Evolutionary conservation across 495 filamentous ascomycete species (phyloP).

Genomic region (Penicillium odoratum): DNA sequence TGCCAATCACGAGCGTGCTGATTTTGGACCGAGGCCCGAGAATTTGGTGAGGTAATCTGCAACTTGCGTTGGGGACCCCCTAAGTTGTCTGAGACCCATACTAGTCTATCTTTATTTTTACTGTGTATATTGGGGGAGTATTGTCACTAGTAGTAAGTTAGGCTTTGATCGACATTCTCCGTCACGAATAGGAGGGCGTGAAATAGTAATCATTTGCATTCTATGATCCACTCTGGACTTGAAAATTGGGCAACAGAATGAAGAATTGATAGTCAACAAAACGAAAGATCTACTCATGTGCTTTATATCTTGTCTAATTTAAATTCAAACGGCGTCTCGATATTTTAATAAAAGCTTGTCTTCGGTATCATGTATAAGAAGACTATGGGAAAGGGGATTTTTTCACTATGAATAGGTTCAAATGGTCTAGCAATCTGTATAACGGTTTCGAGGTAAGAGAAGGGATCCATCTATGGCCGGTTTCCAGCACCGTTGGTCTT

Average conservation of each 20-base stretch:
- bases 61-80: too few species aligned
- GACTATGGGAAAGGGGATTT: not conserved
- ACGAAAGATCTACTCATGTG: too few species aligned
- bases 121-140: not conserved
- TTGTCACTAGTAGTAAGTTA: not conserved
- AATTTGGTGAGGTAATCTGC: conserved; percentile 4
- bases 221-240: not conserved
- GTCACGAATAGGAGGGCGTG: not conserved
- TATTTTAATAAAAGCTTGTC: too few species aligned
- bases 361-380: not conserved
- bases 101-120: not conserved
- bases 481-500: conserved; percentile 7
- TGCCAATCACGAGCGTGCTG: conserved; percentile 17
- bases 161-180: not conserved
- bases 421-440: conserved; percentile 2
- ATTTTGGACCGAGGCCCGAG: conserved; percentile 17
- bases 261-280: too few species aligned
- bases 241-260: too few species aligned
- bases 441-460: not conserved
- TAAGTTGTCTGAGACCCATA: not conserved
- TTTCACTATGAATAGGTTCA: not conserved
- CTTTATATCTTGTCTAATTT: too few species aligned
- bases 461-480: not conserved
- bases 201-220: not conserved
- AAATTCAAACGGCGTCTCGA: too few species aligned